phyloP scores from a whole-genome alignment of 1,284 basidiomycete genomes.

The Sanguinoderma infundibulare region DNA sequence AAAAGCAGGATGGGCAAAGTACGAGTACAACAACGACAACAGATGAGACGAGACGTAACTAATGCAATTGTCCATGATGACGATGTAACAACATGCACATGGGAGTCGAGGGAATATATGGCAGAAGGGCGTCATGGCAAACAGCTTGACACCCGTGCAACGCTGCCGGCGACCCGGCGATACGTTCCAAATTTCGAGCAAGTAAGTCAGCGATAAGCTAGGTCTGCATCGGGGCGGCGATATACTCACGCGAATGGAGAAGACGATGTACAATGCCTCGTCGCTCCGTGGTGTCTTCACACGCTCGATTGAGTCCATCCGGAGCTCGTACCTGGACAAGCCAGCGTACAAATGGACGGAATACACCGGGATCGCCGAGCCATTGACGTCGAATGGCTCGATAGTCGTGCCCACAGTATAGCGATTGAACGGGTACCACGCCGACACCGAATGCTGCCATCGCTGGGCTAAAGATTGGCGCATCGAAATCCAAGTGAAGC shows the following conservation, averaged over 20 bases:
- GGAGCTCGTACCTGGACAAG: conserved; percentile 4
- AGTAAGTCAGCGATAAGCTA: not conserved
- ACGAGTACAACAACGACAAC: not conserved
- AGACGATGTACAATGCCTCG: conserved; percentile 1
- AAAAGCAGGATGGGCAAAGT: not conserved
- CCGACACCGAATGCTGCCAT: conserved; percentile 9
- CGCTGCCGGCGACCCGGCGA: too few relatives aligned
- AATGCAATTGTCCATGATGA: not conserved
- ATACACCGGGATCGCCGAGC: not conserved
- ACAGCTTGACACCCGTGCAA: conserved; percentile 7
- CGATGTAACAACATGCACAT: not conserved
- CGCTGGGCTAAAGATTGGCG: conserved; percentile 3
- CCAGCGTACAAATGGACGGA: conserved; percentile 13
- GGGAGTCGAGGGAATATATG: not conserved
- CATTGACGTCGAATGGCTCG: conserved; percentile 1
- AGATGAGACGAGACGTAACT: not conserved
- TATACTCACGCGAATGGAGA: conserved; percentile 9
- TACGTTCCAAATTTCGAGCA: too few relatives aligned
- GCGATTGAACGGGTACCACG: conserved; percentile 14
- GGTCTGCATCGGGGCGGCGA: too few relatives aligned
- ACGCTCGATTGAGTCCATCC: not conserved
- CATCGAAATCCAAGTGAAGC: conserved; percentile 9
- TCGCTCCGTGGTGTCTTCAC: conserved; percentile 4
- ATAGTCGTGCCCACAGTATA: conserved; percentile 7
- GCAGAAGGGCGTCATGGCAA: conserved; percentile 7